Evolutionary conservation across 208 protist species (phyloP).

Genomic region (Trypanosoma mega): DNA sequence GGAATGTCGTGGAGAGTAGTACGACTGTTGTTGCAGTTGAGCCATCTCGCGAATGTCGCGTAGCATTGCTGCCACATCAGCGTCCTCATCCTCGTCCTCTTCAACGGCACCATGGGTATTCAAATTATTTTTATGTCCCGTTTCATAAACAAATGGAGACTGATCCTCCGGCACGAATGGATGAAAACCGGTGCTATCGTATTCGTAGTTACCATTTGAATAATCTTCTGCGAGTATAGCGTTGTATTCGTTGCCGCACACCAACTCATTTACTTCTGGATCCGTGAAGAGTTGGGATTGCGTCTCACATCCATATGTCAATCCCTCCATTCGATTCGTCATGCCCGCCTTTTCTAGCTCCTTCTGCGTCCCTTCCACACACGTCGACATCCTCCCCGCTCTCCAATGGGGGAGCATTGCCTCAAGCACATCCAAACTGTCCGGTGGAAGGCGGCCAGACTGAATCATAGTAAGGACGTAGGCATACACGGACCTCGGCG

Average conservation of each 20-base stretch:
- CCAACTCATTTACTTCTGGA: no score
- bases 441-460: conserved; percentile 13
- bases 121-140: neutral
- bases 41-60: conserved; percentile 21
- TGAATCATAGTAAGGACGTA: conserved; percentile 22
- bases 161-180: neutral
- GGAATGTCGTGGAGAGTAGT: conserved; percentile 6
- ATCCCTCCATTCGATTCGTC: neutral
- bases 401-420: conserved; percentile 17
- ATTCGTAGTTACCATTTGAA: neutral
- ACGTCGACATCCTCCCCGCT: neutral
- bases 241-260: neutral
- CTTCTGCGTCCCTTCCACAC: neutral
- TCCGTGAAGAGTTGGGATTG: no score
- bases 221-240: neutral
- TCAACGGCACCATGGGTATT: neutral
- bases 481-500: neutral
- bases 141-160: neutral
- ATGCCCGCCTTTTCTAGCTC: neutral
- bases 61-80: conserved; percentile 25
- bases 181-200: neutral
- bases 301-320: neutral
- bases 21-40: conserved; percentile 29
- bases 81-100: conserved; percentile 26
- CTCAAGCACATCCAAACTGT: conserved; percentile 26